Evolutionary conservation across 2,329 filamentous ascomycete species (phyloP), one percentile per base, ranked within the genome.

Genomic region (Harringtonia lauricola): DNA sequence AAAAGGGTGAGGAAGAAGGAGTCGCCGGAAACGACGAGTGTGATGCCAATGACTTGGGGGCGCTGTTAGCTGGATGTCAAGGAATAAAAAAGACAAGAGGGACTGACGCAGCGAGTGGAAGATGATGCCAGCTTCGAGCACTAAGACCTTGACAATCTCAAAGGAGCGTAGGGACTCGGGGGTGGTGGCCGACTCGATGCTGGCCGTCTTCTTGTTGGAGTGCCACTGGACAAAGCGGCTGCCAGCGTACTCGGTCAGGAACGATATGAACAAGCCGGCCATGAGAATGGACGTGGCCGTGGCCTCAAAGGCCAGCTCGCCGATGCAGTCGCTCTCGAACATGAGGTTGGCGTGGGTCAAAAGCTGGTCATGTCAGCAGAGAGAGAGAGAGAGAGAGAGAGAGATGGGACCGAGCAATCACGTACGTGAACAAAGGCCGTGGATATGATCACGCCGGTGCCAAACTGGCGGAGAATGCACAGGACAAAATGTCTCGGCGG

Each of bases 261-360:
- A 88, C 0, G 83, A 81, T 3, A 87, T 51, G 58, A 87, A 82
- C 2, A 86, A 62, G 1, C 84, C 84, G 0, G 78, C 83, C 76
- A 88, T 83, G 38, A 83, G 70, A 34, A 89, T 76, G 2, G 83
- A 77, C 0, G 81, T 74, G 0, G 83, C 76, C 0, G 79, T 84
- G 4, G 67, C 74, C 59, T 89, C 84, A 52, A 84, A 89, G 6
- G 64, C 56, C 3, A 88, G 62, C 8, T 70, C 68, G 4, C 79
- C 78, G 13, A 89, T 61, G 52, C 84, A 89, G 40, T 77, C 64
- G 51, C 83, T 86, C 18, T 58, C 64, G 52, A 89, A 87, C 79
- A 86, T 85, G 24, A 88, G 67, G 8, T 68, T 62, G 1, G 83
- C 82, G 49, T 89, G 83, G 0, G 82, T 86, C 54, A 81, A 79